Conservation (phyloP, 2,329 filamentous ascomycete species). For the Alternaria brassicae region DNA sequence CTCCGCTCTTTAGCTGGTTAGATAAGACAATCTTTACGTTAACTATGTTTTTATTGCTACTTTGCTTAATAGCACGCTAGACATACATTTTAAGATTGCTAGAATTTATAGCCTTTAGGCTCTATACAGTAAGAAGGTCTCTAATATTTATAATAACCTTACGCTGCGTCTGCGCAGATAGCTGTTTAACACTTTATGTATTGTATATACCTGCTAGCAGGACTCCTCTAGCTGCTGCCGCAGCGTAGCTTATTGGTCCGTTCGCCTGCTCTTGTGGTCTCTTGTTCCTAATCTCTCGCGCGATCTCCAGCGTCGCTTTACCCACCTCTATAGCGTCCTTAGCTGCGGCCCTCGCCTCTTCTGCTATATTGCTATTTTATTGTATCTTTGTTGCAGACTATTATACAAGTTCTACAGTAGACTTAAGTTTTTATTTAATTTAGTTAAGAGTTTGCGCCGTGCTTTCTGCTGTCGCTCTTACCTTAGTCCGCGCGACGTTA, state of each 20-base stretch:
- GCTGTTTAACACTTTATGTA: constrained; percentile 20
- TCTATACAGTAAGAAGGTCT: constrained; percentile 22
- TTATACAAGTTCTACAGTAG: not conserved
- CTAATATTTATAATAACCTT: constrained; percentile 28
- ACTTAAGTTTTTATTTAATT: constrained; percentile 15
- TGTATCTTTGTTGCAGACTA: constrained; percentile 13
- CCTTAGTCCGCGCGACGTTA: constrained; percentile 21
- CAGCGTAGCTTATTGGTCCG: constrained; percentile 17
- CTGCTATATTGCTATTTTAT: constrained; percentile 17
- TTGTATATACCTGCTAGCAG: constrained; percentile 22
- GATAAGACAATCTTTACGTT: constrained; percentile 24
- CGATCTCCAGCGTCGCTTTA: constrained; percentile 16
- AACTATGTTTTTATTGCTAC: constrained; percentile 26
- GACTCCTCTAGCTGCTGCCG: constrained; percentile 10
- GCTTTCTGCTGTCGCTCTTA: constrained; percentile 12
- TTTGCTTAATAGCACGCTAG: constrained; percentile 23
- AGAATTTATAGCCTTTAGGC: constrained; percentile 21
- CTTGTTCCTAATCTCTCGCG: constrained; percentile 16
- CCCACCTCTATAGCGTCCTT: constrained; percentile 19
- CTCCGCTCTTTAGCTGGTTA: constrained; percentile 30
- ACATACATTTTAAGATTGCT: constrained; percentile 23
- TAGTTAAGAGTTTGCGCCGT: constrained; percentile 15
- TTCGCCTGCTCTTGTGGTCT: constrained; percentile 11
- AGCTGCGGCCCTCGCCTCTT: constrained; percentile 21
- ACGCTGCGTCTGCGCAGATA: constrained; percentile 19